Base-by-base conservation (phyloP, 192 early-diverging fungal genomes). In the Coemansia sp. region DNA sequence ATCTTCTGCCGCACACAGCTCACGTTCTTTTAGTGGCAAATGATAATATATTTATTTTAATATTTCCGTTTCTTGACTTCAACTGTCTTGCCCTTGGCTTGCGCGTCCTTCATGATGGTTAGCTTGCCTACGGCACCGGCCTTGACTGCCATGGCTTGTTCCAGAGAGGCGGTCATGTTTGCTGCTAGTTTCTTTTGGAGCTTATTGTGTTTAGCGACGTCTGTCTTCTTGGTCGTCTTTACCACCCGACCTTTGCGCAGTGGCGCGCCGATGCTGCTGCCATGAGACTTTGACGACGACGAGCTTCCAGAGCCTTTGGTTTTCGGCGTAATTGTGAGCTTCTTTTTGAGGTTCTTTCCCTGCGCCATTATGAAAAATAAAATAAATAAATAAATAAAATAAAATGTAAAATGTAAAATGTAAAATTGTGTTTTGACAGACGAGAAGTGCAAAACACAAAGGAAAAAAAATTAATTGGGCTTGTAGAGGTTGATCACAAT, bases 91-190 rank as follows among this genome's bases (percentile, higher is more conserved):
- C 85, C 88, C 64, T 85, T 75, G 4, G 82, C 75, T 51, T 84
- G 86, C 27, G 84, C 75, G 1, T 69, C 71, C 72, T 87, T 88
- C 88, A 91, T 88, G 31, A 91, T 91, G 1, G 87, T 89, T 63
- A 91, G 82, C 69, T 91, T 91, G 34, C 90, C 90, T 3, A 88
- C 87, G 1, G 87, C 78, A 3, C 85, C 87, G 0, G 90, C 90
- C 70, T 87, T 88, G 62, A 85, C 87, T 14, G 88, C 82, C 90
- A 91, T 90, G 12, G 82, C 68, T 45, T 84, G 82, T 64, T 84
- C 82, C 15, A 84, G 68, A 8, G 63, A 70, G 34, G 67, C 59
- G 0, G 82, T 84, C 58, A 84, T 67, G 42, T 62, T 65, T 4
- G 82, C 82, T 2, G 69, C 58, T 25, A 84, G 74, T 50, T 79